phyloP scores from a whole-genome alignment of 768 basidiomycete genomes.

The Rhodotorula toruloides region DNA sequence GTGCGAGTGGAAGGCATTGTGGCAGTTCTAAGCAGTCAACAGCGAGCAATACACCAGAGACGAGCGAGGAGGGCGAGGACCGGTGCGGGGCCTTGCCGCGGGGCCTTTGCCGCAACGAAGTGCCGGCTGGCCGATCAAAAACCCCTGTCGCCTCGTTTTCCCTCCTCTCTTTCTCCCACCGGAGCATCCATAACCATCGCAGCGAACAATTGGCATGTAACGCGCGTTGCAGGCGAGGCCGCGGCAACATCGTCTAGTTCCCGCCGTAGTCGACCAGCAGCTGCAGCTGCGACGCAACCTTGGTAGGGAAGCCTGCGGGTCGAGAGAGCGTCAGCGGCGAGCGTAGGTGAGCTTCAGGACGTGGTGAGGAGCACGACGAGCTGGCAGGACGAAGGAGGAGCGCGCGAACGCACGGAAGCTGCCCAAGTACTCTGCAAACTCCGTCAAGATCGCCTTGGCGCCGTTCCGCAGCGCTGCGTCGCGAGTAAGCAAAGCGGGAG shows the following conservation, averaged over 20 bases:
- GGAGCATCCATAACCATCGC: no score
- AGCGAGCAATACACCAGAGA: not conserved
- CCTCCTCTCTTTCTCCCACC: no score
- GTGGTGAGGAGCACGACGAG: no score
- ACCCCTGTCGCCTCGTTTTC: no score
- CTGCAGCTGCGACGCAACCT: constrained; percentile 27
- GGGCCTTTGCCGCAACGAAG: no score
- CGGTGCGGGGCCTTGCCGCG: not conserved
- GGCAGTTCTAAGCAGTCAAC: no score
- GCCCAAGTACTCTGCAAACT: constrained; percentile 30
- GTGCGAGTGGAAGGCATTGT: constrained; percentile 21
- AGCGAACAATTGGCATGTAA: no score
- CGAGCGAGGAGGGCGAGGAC: not conserved
- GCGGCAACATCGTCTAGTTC: not conserved
- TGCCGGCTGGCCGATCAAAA: no score
- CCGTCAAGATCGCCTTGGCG: constrained; percentile 26
- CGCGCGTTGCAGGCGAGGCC: no score
- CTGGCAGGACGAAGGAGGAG: not conserved
- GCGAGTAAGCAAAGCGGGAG: not conserved
- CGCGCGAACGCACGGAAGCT: constrained; percentile 30
- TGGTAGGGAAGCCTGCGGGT: constrained; percentile 27
- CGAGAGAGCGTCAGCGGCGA: no score
- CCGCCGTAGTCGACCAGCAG: constrained; percentile 26
- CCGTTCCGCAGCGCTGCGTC: constrained; percentile 28
- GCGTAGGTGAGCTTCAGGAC: no score